Evolutionary conservation across 345 rosid genomes (phyloP), one percentile per base, ranked within the genome.

Genomic region (Jatropha curcas): DNA sequence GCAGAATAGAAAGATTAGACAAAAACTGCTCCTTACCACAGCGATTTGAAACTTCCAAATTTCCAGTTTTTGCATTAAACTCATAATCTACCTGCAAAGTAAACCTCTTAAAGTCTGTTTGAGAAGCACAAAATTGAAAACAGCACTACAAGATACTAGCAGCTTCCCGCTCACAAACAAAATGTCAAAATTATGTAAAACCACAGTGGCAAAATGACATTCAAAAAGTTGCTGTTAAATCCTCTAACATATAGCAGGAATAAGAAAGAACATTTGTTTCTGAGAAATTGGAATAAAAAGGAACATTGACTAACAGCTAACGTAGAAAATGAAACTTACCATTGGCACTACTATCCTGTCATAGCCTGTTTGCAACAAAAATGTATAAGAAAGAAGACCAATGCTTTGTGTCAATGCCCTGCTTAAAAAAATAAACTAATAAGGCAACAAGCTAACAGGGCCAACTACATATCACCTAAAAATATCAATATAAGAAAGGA

Each of bases 271-370:
- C 10, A n/a, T n/a, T n/a, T n/a, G n/a, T n/a, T n/a, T n/a, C n/a
- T n/a, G n/a, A n/a, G n/a, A n/a, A n/a, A n/a, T n/a, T n/a, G 46
- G 43, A 30, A 69, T 69, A 28, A 41, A 12, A 69, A 28, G 22
- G 31, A 33, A 43, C 10, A 35, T 30, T 20, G 30, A 22, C 24
- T 30, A 39, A 22, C 35, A 67, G 25, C 43, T 74, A 28, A 52
- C 62, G 17, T 16, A 60, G 45, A 53, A n/a, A 68, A 65, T 27
- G 60, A 74, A 74, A 84, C 90, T 85, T 74, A 94, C 97, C 94
- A 94, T 90, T 64, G 98, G 98, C 66, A 94, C 98, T 43, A 94
- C 88, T 67, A 94, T 92, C 82, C 96, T 39, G 80, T 94, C 90
- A 75, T 86, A 84, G 64, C 97, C 93, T 20, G 90, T 86, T 62